Evolutionary conservation across 108 stramenopile species (phyloP).

Genomic region (Pseudonitzschia delicatissima): DNA sequence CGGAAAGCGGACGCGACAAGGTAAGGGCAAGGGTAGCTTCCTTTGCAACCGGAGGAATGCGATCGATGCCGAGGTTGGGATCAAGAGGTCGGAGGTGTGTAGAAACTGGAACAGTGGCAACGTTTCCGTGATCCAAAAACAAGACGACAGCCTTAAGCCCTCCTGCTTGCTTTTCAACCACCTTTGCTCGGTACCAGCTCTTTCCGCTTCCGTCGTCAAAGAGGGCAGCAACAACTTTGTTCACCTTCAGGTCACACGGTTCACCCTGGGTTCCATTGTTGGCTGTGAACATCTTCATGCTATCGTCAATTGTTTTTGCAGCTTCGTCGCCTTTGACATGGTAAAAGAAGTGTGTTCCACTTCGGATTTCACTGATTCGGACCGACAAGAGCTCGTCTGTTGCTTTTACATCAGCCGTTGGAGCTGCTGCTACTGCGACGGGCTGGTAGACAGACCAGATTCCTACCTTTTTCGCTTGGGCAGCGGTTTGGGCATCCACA

Average conservation of each 20-base stretch:
- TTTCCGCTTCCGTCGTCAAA: constrained; percentile 93
- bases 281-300: constrained; percentile 86
- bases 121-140: constrained; percentile 97
- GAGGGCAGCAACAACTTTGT: constrained; percentile 88
- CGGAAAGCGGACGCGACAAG: constrained; percentile 59
- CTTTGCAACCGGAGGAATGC: constrained; percentile 80
- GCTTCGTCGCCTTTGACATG: constrained; percentile 72
- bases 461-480: constrained; percentile 73
- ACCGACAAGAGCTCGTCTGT: constrained; percentile 57
- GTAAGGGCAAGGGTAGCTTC: constrained; percentile 79
- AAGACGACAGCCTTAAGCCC: constrained; percentile 64
- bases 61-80: constrained; percentile 60
- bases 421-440: constrained; percentile 21
- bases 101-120: constrained; percentile 68
- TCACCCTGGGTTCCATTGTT: constrained; percentile 76
- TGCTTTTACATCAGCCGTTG: constrained; percentile 43
- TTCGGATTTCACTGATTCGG: constrained; percentile 87
- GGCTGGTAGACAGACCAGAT: constrained; percentile 65
- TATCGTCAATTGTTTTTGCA: constrained; percentile 75
- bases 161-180: constrained; percentile 59
- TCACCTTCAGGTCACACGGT: constrained; percentile 78
- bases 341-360: constrained; percentile 90
- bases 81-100: constrained; percentile 88
- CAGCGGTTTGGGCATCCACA: constrained; percentile 72
- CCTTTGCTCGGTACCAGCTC: constrained; percentile 96